Base-by-base conservation (phyloP, 257 asterid species). In the Solanum chilense region DNA sequence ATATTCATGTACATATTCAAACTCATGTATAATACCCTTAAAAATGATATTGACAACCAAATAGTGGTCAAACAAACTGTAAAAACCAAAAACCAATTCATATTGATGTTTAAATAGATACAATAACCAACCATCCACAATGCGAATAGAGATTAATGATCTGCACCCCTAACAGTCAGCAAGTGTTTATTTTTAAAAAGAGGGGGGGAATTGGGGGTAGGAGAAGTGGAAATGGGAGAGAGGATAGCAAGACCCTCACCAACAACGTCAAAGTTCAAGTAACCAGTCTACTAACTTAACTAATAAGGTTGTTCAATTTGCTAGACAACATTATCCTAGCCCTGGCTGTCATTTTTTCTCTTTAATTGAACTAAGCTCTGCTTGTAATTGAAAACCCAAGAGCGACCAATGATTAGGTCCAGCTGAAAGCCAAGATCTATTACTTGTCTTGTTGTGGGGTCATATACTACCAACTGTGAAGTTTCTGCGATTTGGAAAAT, bases 351-450 rank as follows among this genome's bases (percentile, higher is more conserved):
- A 64, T 85, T 90, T 69, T 71, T 73, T 31, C 90, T 89, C 81
- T 86, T 86, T 73, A 92, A 13, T 21, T 92, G 89, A 41, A 89
- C 91, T 25, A 92, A 92, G 84, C 94, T 88, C 89, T 89, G 92
- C 89, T 92, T 90, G 84, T 92, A 92, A 83, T 75, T 31, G 64
- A 84, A 89, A 47, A 88, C 87, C 93, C 93, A 89, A 68, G 37
- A 44, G 25, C n/a, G 39, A 45, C 41, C 64, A 12, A 9, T 25
- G 10, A 8, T 45, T 13, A 3, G 60, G 41, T 78, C 84, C 41
- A 78, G 84, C 41, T 44, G 41, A 78, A 78, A 45, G 29, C 66
- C 84, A 27, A 44, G 84, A 27, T 78, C 84, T 45, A 35, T 78
- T 25, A 27, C 64, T 78, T 45, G 62, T 45, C 41, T 45, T 78